These are phyloP conservation scores for Talaromyces albobiverticillius DNA, from an alignment of 2,329 filamentous ascomycete species.

Conservation along the genomic window DNA sequence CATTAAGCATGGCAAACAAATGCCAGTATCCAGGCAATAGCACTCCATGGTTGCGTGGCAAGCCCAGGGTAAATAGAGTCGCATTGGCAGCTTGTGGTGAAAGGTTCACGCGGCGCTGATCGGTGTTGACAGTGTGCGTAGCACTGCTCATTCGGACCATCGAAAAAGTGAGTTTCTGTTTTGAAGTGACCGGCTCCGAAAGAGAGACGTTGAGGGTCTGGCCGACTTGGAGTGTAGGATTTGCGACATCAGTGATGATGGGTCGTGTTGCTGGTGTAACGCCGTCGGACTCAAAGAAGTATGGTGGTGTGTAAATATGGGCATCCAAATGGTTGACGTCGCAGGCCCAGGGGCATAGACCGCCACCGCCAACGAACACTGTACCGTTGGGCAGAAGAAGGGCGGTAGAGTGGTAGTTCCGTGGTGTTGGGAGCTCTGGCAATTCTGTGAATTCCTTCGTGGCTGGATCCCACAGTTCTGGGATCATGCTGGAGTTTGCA, in stretches of 20 bases:
- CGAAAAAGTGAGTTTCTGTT: constrained; percentile 26
- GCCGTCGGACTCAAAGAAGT: constrained; percentile 50
- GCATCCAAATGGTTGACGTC: constrained; percentile 50
- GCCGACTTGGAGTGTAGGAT: constrained; percentile 29
- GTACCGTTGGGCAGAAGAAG: constrained; percentile 50
- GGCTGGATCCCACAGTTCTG: constrained; percentile 47
- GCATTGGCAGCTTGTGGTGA: constrained; percentile 24
- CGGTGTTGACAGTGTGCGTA: constrained; percentile 57
- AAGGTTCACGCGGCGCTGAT: constrained; percentile 54
- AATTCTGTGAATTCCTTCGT: constrained; percentile 39
- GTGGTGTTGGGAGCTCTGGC: constrained; percentile 38
- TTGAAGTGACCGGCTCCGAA: constrained; percentile 25
- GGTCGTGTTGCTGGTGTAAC: constrained; percentile 38
- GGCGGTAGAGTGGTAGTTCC: constrained; percentile 49
- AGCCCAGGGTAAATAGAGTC: constrained; percentile 35
- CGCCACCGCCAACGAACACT: constrained; percentile 51
- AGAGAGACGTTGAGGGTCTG: constrained; percentile 31
- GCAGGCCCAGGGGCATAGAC: constrained; percentile 47
- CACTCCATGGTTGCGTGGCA: constrained; percentile 50
- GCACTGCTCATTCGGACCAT: constrained; percentile 49
- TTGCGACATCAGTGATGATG: constrained; percentile 35
- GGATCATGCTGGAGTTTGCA: constrained; percentile 37
- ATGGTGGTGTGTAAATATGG: constrained; percentile 55
- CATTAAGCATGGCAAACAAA: constrained; percentile 49
- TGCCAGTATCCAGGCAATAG: constrained; percentile 53